Evolutionary conservation across 2,329 filamentous ascomycete species (phyloP).

Genomic region (Dactylellina leptospora): DNA sequence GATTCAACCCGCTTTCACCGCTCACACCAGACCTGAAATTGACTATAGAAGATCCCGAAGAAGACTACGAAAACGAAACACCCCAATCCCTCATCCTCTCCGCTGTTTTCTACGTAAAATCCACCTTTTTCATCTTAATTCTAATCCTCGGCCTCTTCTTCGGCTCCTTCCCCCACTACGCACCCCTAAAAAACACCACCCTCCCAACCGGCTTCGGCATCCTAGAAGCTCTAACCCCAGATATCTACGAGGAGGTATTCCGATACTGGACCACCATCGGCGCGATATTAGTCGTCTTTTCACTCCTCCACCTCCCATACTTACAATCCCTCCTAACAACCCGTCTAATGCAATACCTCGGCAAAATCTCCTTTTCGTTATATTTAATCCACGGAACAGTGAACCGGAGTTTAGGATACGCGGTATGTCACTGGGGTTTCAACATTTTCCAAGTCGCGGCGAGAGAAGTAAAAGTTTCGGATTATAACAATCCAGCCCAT

Average conservation of each 20-base stretch:
- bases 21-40: not conserved
- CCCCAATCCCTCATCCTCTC: not conserved
- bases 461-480: not conserved
- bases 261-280: constrained; percentile 25
- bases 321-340: constrained; percentile 15
- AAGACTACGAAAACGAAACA: not conserved
- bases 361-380: constrained; percentile 70
- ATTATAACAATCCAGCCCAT: constrained; percentile 1
- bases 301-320: constrained; percentile 11
- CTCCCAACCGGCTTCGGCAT: constrained; percentile 26
- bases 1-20: not conserved
- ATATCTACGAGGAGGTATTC: constrained; percentile 38
- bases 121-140: no score
- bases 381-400: constrained; percentile 73
- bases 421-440: constrained; percentile 60
- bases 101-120: no score
- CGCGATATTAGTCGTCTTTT: constrained; percentile 18
- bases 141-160: constrained; percentile 13
- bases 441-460: not conserved
- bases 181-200: not conserved
- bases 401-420: constrained; percentile 69
- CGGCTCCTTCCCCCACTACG: constrained; percentile 20
- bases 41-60: not conserved
- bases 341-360: constrained; percentile 69
- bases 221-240: constrained; percentile 3